Evolutionary conservation across 2,329 filamentous ascomycete genomes (phyloP).

Genomic region (Apiospora kogelbergensis): DNA sequence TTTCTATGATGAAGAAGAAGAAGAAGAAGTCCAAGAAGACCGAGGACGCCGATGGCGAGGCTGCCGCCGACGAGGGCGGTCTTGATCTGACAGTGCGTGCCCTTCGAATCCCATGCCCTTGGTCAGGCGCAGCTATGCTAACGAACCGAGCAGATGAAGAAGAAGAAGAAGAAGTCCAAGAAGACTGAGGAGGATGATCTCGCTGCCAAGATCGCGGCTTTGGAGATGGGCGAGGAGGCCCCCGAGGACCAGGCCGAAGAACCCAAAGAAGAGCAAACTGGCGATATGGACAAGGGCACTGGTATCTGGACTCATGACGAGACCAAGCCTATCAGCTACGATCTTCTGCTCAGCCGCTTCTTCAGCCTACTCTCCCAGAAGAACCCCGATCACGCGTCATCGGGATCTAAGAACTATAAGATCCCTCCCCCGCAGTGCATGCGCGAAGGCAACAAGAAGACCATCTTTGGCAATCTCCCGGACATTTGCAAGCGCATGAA

Average conservation of each 20-base stretch:
- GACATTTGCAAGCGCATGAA: conserved; percentile 99
- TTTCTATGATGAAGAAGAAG: conserved; percentile 73
- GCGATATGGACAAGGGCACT: conserved; percentile 83
- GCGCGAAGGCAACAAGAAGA: conserved; percentile 99
- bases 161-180: conserved; percentile 62
- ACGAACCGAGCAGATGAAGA: conserved; percentile 64
- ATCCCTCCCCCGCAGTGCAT: conserved; percentile 98
- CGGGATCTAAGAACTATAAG: conserved; percentile 94
- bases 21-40: conserved; percentile 64
- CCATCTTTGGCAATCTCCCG: conserved; percentile 97
- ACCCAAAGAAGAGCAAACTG: conserved; percentile 57
- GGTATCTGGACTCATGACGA: conserved; percentile 88
- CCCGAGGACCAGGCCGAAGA: conserved; percentile 36
- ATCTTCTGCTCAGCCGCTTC: conserved; percentile 84
- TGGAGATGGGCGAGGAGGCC: conserved; percentile 64
- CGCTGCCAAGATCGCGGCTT: conserved; percentile 60
- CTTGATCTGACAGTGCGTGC: conserved; percentile 46
- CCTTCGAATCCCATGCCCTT: not conserved
- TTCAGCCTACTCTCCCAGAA: conserved; percentile 92
- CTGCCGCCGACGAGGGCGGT: conserved; percentile 54
- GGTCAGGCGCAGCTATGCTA: not conserved
- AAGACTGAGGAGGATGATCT: conserved; percentile 52
- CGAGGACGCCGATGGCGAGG: conserved; percentile 50
- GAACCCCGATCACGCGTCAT: conserved; percentile 92
- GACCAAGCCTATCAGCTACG: conserved; percentile 77